phyloP scores from a whole-genome alignment of 2,329 filamentous ascomycete genomes.

The Hymenoscyphus albidus region DNA sequence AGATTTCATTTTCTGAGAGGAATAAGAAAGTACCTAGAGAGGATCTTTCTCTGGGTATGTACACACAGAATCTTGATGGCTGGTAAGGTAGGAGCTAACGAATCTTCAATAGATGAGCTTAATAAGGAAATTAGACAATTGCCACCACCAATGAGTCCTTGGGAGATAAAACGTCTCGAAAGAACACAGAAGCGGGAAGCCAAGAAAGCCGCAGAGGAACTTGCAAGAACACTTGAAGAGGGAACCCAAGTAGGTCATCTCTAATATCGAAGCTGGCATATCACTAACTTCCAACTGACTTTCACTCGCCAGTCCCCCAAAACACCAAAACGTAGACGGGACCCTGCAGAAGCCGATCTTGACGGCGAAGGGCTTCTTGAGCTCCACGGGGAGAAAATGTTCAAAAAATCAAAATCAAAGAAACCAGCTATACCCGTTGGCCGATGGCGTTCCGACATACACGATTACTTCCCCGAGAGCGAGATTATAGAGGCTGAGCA shows the following conservation, averaged over 20 bases:
- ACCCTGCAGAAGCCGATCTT: slow-evolving; percentile 14
- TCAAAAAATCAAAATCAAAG: slow-evolving; percentile 1
- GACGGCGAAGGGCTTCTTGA: slow-evolving; percentile 25
- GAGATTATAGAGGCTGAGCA: neutral
- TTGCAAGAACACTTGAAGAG: neutral
- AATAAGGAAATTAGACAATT: neutral
- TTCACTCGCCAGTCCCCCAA: neutral
- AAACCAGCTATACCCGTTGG: slow-evolving; percentile 9
- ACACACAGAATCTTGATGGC: neutral
- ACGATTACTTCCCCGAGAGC: slow-evolving; percentile 19
- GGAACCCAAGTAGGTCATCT: neutral
- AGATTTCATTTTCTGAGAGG: neutral
- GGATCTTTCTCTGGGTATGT: slow-evolving; percentile 4
- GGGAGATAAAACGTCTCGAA: neutral
- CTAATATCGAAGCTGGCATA: neutral
- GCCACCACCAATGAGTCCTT: neutral
- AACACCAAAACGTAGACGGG: slow-evolving; percentile 12
- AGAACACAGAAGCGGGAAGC: neutral
- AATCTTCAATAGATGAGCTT: neutral
- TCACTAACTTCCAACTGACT: neutral
- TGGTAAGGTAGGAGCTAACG: neutral
- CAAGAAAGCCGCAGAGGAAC: neutral
- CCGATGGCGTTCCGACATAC: slow-evolving; percentile 16
- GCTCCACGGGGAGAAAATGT: slow-evolving; percentile 9
- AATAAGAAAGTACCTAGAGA: neutral